Conservation (phyloP, 106 monocot species). For the Ottelia alismoides region DNA sequence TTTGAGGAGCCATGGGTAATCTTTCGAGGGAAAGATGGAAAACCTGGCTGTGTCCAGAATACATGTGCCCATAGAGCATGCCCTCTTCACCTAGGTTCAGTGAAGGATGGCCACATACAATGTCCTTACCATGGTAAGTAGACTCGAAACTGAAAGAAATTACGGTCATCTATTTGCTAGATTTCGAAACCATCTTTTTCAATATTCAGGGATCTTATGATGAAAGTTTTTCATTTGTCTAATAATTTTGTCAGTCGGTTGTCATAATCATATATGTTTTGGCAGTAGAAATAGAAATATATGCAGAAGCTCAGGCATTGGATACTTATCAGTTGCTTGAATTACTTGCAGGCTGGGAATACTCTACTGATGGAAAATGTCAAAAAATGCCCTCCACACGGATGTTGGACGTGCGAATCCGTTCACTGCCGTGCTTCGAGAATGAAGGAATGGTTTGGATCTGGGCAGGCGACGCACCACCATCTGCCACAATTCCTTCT, state of each 20-base stretch:
- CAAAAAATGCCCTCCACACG: conserved; percentile 97
- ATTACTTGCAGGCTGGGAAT: conserved; percentile 88
- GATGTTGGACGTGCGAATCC: conserved; percentile 57
- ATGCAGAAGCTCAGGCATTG: not conserved
- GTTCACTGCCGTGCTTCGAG: conserved; percentile 83
- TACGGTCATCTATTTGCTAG: not conserved
- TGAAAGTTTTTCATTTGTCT: not conserved
- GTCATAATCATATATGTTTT: not conserved
- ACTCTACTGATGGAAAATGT: conserved; percentile 93
- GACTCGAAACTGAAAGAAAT: not conserved
- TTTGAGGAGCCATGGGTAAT: conserved; percentile 96
- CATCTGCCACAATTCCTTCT: conserved; percentile 63
- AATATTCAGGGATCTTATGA: not conserved
- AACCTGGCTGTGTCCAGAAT: conserved; percentile 85
- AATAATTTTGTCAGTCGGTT: not conserved
- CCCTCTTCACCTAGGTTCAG: conserved; percentile 88
- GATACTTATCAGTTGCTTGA: not conserved
- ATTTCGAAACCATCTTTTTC: not conserved
- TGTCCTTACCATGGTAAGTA: conserved; percentile 91
- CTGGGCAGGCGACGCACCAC: conserved; percentile 85
- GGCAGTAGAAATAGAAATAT: not conserved
- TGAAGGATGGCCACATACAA: conserved; percentile 79
- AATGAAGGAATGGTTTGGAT: conserved; percentile 97
- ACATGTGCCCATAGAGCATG: conserved; percentile 96
- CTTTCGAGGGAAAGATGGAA: conserved; percentile 84